Percentiles rank a stretch among this genome's conserved stretches.
phyloP scores from a whole-genome alignment of 768 basidiomycete genomes.

The Phaffia australis region DNA sequence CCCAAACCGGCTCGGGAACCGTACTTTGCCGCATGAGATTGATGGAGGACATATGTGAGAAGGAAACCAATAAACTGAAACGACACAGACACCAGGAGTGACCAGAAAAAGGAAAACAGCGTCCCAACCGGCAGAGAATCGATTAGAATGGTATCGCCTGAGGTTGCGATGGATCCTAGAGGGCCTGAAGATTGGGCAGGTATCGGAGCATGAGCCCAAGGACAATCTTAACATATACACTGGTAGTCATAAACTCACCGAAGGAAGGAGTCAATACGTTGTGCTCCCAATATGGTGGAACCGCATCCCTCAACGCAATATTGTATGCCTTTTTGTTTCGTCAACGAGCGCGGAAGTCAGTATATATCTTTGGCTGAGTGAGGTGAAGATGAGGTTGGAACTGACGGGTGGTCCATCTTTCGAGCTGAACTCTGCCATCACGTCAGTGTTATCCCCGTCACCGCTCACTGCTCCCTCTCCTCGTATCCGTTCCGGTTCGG shows the following conservation, averaged over 20 bases:
- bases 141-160: slow-evolving; percentile 61
- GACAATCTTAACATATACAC: slow-evolving; percentile 33
- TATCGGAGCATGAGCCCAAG: slow-evolving; percentile 39
- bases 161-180: slow-evolving; percentile 46
- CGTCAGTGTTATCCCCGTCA: slow-evolving; percentile 43
- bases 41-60: slow-evolving; percentile 74
- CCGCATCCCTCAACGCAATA: slow-evolving; percentile 75
- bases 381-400: slow-evolving; percentile 23
- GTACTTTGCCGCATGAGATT: slow-evolving; percentile 80
- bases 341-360: neutral
- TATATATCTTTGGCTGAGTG: neutral
- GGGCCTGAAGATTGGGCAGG: neutral
- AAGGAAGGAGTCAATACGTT: slow-evolving; percentile 66
- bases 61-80: slow-evolving; percentile 82
- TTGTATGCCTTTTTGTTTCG: slow-evolving; percentile 58
- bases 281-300: slow-evolving; percentile 94
- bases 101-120: slow-evolving; percentile 68
- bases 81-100: slow-evolving; percentile 77
- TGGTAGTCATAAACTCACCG: neutral
- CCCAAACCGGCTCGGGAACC: slow-evolving; percentile 94
- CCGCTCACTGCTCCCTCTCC: slow-evolving; percentile 29
- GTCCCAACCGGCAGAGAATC: slow-evolving; percentile 84
- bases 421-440: slow-evolving; percentile 66
- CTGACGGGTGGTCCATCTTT: slow-evolving; percentile 78
- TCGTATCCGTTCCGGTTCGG: slow-evolving; percentile 41